Base-by-base conservation (phyloP, 208 protist species). In the Trypanosoma boissoni region DNA sequence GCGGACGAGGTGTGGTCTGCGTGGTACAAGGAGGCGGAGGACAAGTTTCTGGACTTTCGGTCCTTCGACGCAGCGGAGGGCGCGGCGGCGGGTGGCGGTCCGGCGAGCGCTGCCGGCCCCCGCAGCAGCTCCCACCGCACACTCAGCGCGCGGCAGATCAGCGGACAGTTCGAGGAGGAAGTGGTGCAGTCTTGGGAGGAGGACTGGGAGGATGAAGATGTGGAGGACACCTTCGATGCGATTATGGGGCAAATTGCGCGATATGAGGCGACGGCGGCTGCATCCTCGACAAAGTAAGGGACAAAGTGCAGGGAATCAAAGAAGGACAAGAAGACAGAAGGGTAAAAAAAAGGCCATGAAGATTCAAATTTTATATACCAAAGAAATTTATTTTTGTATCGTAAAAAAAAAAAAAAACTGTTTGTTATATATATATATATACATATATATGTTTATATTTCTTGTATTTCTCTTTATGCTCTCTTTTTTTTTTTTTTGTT, bases 181-280 rank as follows among this genome's bases (percentile, higher is more conserved):
- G 88, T 95, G 48, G 68, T 81, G 56, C 88, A 91, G 70, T 86
- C 78, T 32, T 95, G 85, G 83, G 85, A 95, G 52, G 88, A 95
- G 73, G 88, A 95, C 60, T 95, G 88, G 88, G 88, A 95, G 62
- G 88, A 95, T 69, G 88, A 95, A 59, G 88, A 95, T 51, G 69
- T 92, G n/a, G 85, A 92, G 57, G 88, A 95, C 69, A 95, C 88
- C 37, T 92, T 91, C 54, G 88, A 95, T 51, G 58, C 76, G 20
- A 85, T 92, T 37, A 95, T 95, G 74, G 88, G 86, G 3, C 69
- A 83, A 50, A 91, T 95, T 48, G 76, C 72, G 0, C 69, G 80
- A 43, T 58, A 79, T 5, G 73, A 80, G 36, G 81, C 77, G 21
- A 77, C 76, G 9, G 55, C 45, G 48, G 85, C 80, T 4, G 72